Conservation (phyloP, 2,329 filamentous ascomycete genomes). For the Pseudogymnoascus sp. region DNA sequence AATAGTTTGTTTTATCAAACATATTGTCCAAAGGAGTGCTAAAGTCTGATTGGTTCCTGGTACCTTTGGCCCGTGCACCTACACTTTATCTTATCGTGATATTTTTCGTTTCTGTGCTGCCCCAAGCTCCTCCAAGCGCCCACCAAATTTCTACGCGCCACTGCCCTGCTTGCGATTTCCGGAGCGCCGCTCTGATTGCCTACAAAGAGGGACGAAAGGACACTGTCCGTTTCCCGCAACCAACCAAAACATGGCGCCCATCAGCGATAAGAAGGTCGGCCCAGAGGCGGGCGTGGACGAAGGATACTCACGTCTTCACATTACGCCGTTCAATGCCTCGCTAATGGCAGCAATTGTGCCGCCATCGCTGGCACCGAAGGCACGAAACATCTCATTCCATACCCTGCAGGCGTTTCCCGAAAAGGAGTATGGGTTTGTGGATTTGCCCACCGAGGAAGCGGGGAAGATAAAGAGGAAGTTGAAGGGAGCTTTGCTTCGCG, state of each 20-base stretch:
- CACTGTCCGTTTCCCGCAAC: neutral
- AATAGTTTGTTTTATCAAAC: constrained; percentile 6
- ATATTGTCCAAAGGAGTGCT: neutral
- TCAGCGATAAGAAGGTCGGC: neutral
- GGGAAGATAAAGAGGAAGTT: constrained; percentile 89
- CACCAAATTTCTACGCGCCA: neutral
- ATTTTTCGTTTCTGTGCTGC: constrained; percentile 8
- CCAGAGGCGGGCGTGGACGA: neutral
- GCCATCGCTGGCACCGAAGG: constrained; percentile 56
- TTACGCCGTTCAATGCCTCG: constrained; percentile 74
- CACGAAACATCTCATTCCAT: constrained; percentile 84
- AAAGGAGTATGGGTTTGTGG: constrained; percentile 81
- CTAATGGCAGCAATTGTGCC: constrained; percentile 69
- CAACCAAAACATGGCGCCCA: neutral
- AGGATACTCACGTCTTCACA: constrained; percentile 62
- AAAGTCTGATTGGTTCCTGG: constrained; percentile 4
- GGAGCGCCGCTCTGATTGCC: neutral
- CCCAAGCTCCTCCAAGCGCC: constrained; percentile 3
- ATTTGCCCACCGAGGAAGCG: constrained; percentile 73
- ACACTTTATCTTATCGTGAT: constrained; percentile 9
- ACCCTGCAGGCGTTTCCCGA: constrained; percentile 82
- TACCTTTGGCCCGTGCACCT: neutral
- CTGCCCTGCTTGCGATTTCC: neutral
- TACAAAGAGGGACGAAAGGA: neutral
- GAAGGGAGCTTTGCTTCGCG: constrained; percentile 78